Conservation (phyloP, 495 filamentous ascomycete species). For the Neurospora sp. region DNA sequence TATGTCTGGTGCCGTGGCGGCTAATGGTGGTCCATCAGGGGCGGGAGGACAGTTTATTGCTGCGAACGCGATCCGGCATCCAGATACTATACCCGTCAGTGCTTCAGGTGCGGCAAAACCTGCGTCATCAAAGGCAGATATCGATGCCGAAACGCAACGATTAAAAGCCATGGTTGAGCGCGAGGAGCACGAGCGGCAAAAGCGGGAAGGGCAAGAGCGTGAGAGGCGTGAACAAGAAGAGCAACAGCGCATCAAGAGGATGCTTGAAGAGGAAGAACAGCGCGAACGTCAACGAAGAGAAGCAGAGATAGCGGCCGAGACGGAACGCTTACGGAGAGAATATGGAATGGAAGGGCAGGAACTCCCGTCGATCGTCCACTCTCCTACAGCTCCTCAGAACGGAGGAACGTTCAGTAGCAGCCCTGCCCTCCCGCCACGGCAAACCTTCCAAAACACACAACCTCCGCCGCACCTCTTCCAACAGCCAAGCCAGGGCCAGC, state of each 20-base stretch:
- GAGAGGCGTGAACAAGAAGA: conserved; percentile 48
- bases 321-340: conserved; percentile 61
- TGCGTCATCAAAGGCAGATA: conserved; percentile 40
- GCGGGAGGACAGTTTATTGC: not conserved
- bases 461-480: not conserved
- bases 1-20: conserved; percentile 23
- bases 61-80: not conserved
- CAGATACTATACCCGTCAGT: not conserved
- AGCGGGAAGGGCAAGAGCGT: conserved; percentile 23
- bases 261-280: conserved; percentile 65
- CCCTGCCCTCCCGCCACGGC: conserved; percentile 1
- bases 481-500: conserved; percentile 7
- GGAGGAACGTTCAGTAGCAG: conserved; percentile 2
- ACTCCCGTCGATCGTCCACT: conserved; percentile 17
- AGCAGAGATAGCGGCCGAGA: conserved; percentile 72
- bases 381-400: conserved; percentile 15
- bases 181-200: conserved; percentile 43
- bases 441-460: not conserved
- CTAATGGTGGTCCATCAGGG: not conserved
- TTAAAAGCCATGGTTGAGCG: conserved; percentile 43
- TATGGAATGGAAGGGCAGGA: conserved; percentile 52
- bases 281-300: conserved; percentile 54
- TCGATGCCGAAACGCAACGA: conserved; percentile 54
- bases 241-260: conserved; percentile 58
- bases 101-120: not conserved